Evolutionary conservation across 805 yeast species (phyloP).

Genomic region (Sugiyamaella chiloensis): DNA sequence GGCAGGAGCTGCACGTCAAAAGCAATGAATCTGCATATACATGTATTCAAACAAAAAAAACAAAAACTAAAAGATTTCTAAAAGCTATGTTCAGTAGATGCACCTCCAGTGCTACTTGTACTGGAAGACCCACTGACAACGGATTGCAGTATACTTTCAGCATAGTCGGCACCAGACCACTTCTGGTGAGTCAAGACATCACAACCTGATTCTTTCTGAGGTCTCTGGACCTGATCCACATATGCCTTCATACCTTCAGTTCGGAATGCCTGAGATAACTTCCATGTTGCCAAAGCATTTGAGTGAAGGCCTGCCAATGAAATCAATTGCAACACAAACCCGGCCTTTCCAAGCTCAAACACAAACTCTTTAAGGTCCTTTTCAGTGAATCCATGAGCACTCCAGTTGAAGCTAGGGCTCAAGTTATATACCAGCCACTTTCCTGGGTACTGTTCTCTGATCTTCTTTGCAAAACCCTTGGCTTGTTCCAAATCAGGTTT

Average conservation of each 20-base stretch:
- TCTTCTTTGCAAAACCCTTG: conserved; percentile 42
- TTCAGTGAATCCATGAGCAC: conserved; percentile 51
- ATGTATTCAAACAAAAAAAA: no score
- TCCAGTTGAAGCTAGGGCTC: conserved; percentile 62
- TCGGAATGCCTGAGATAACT: conserved; percentile 47
- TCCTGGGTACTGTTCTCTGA: conserved; percentile 48
- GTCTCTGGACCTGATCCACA: conserved; percentile 49
- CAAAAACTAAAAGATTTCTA: no score
- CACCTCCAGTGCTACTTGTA: conserved; percentile 43
- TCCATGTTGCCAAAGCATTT: conserved; percentile 50
- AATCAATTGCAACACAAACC: conserved; percentile 57
- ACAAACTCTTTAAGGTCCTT: conserved; percentile 47
- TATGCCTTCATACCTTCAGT: conserved; percentile 58
- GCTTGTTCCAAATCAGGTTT: conserved; percentile 55
- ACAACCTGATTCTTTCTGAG: conserved; percentile 44
- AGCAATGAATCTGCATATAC: no score
- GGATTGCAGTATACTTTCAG: conserved; percentile 43
- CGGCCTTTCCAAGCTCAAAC: conserved; percentile 52
- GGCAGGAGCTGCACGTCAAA: no score
- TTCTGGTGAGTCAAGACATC: conserved; percentile 59
- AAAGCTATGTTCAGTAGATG: conserved; percentile 40
- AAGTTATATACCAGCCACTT: conserved; percentile 58
- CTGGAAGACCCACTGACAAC: conserved; percentile 45
- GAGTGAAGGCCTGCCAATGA: conserved; percentile 60
- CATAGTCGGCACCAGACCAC: conserved; percentile 61